A percentile compares a stretch with the other conserved stretches of the same genome.
Evolutionary conservation across 306 rosid genomes (phyloP).

Genomic region (Sechiopsis laciniata): DNA sequence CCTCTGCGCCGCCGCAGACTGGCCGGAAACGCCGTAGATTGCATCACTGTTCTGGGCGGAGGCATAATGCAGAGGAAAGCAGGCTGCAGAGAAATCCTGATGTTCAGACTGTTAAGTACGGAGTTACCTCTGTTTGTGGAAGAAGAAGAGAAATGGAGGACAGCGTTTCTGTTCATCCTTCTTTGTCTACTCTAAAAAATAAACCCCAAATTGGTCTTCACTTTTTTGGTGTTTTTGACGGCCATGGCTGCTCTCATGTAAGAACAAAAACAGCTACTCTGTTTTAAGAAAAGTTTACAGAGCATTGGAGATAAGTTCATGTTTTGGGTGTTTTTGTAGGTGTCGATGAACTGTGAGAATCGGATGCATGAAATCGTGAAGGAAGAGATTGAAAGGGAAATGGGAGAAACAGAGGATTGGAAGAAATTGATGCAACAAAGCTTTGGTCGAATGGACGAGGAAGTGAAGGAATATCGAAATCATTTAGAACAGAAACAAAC

Average conservation of each 20-base stretch:
- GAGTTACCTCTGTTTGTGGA: slow-evolving; percentile 80
- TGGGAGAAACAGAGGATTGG: slow-evolving; percentile 27
- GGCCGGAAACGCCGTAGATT: slow-evolving; percentile 46
- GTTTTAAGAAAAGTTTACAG: neutral
- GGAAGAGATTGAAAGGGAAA: slow-evolving; percentile 30
- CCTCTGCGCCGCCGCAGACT: slow-evolving; percentile 13
- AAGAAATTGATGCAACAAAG: slow-evolving; percentile 37
- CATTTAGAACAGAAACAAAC: neutral
- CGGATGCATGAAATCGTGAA: slow-evolving; percentile 42
- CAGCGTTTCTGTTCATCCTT: slow-evolving; percentile 52
- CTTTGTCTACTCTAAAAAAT: slow-evolving; percentile 10
- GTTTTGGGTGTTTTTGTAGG: slow-evolving; percentile 22
- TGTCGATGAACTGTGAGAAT: slow-evolving; percentile 39
- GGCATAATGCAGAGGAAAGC: slow-evolving; percentile 25
- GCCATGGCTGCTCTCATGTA: slow-evolving; percentile 99
- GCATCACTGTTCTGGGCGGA: slow-evolving; percentile 23
- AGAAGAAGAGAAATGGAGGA: slow-evolving; percentile 93
- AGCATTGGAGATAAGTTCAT: no score
- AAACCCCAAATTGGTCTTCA: slow-evolving; percentile 24
- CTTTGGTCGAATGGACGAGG: slow-evolving; percentile 38
- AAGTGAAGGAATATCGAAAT: slow-evolving; percentile 25
- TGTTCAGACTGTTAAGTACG: slow-evolving; percentile 32
- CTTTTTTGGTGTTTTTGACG: slow-evolving; percentile 87
- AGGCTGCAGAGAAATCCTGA: neutral
- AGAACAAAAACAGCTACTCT: neutral